Base-by-base conservation (phyloP, 2,329 filamentous ascomycete species). In the Xylaria sp. region DNA sequence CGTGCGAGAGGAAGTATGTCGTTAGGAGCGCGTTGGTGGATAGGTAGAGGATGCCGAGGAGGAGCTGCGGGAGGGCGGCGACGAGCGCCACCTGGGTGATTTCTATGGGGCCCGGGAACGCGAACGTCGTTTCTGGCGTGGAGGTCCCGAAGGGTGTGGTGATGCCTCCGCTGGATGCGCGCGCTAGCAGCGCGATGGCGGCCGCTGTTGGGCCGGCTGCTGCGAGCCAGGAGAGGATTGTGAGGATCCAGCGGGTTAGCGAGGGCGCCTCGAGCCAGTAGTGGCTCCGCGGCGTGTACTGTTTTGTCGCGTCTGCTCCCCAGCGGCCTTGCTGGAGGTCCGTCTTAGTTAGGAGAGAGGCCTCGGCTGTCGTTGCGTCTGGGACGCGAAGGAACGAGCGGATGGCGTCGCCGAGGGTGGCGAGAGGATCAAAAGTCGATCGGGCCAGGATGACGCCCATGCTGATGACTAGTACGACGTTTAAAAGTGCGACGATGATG, bases 1-100 rank as follows among this genome's bases (percentile, higher is more conserved):
- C 86, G 76, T 85, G 82, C 1, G 84, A 85, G 47, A 87, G 78
- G 73, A 80, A 85, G 76, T 83, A 85, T 2, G 81, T 77, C 1
- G 83, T 84, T 16, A 87, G 75, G 25, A 86, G 79, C 4, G 81
- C 76, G 77, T 87, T 86, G 55, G 78, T 78, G 12, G 81, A 74
- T 37, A 87, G 76, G 75, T 87, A 88, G 9, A 87, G 79, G 13
- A 79, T 64, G 5, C 79, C 83, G 16, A 87, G 77, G 23, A 86
- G 80, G 4, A 87, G 75, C 10, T 87, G 86, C 1, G 86, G 85
- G 12, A 86, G 74, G 27, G 81, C 79, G 12, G 81, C 78, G n/a
- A 87, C 59, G 35, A 87, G 69, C 3, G 68, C 74, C 71, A 62
- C 69, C 32, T 65, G 79, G 65, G 71, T 76, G 40, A 70, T 71